Conservation (phyloP, 305 asterid species). For the Fraxinus floribunda region DNA sequence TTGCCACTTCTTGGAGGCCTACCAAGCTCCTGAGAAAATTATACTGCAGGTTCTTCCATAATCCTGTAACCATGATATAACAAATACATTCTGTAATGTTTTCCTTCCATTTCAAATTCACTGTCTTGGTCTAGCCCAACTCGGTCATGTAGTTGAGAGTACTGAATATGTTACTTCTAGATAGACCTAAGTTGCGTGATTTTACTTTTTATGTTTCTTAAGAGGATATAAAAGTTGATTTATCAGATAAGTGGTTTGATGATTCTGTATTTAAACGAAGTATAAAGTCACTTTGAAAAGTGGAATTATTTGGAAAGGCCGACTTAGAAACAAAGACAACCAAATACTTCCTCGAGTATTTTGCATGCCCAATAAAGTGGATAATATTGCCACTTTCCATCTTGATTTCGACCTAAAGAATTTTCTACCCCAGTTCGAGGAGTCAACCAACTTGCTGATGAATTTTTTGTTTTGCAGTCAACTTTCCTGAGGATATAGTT, state of each 20-base stretch:
- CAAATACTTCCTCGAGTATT: background rate
- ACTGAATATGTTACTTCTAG: background rate
- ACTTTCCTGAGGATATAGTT: background rate
- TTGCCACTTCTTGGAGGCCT: conserved; percentile 99
- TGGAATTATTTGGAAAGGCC: background rate
- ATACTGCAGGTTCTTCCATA: conserved; percentile 77
- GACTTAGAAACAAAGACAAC: background rate
- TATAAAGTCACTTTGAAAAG: background rate
- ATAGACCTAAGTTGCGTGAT: background rate
- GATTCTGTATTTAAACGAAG: background rate
- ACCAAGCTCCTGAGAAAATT: conserved; percentile 99
- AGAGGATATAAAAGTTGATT: background rate
- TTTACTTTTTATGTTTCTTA: background rate
- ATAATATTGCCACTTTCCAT: background rate
- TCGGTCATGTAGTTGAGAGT: background rate
- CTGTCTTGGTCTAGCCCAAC: background rate
- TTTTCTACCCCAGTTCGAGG: background rate
- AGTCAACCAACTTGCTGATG: background rate
- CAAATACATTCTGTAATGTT: conserved; percentile 1
- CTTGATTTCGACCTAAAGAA: background rate
- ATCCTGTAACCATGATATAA: conserved; percentile 8
- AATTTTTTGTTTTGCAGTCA: background rate
- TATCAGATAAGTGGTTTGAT: background rate
- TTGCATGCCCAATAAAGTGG: conserved; percentile 2
- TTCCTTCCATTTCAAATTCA: conserved; percentile 8